Evolutionary conservation across 1,284 basidiomycete genomes (phyloP).

Genomic region (Trametes versicolor): DNA sequence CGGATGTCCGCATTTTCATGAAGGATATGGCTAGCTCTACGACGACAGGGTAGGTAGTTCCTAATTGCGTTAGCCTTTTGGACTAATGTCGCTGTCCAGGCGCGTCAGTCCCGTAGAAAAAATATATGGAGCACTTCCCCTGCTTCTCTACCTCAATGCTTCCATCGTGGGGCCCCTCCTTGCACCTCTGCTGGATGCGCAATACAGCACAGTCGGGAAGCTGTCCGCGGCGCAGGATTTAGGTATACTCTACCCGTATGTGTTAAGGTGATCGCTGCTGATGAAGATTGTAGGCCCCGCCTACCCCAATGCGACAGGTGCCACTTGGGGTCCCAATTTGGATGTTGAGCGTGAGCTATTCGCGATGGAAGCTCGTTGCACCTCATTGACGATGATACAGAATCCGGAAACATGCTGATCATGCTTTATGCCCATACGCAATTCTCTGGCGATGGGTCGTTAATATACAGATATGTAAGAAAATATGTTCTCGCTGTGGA

Average conservation of each 20-base stretch:
- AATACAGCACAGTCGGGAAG: slow-evolving; percentile 42
- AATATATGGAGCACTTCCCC: slow-evolving; percentile 57
- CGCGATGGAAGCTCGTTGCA: not conserved
- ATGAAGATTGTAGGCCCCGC: not conserved
- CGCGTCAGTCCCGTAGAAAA: slow-evolving; percentile 57
- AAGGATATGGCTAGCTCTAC: slow-evolving; percentile 40
- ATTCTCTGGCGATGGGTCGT: slow-evolving; percentile 61
- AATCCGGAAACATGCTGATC: slow-evolving; percentile 77
- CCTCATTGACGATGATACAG: slow-evolving; percentile 41
- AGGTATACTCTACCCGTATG: slow-evolving; percentile 38
- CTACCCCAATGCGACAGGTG: slow-evolving; percentile 17
- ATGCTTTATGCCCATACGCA: slow-evolving; percentile 72
- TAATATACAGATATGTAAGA: slow-evolving; percentile 60
- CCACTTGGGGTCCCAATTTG: slow-evolving; percentile 1
- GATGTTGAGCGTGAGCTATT: slow-evolving; percentile 24
- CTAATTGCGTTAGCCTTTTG: not conserved
- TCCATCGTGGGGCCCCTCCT: slow-evolving; percentile 52
- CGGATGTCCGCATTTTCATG: slow-evolving; percentile 60
- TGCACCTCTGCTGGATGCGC: slow-evolving; percentile 55
- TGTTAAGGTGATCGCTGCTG: not conserved
- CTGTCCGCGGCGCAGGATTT: slow-evolving; percentile 54
- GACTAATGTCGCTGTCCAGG: slow-evolving; percentile 13
- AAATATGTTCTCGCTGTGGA: not conserved
- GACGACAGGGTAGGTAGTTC: slow-evolving; percentile 1
- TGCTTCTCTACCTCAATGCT: slow-evolving; percentile 57